These are phyloP conservation scores for Vicia villosa DNA, from an alignment of 306 rosid genomes.

Conservation along the genomic window DNA sequence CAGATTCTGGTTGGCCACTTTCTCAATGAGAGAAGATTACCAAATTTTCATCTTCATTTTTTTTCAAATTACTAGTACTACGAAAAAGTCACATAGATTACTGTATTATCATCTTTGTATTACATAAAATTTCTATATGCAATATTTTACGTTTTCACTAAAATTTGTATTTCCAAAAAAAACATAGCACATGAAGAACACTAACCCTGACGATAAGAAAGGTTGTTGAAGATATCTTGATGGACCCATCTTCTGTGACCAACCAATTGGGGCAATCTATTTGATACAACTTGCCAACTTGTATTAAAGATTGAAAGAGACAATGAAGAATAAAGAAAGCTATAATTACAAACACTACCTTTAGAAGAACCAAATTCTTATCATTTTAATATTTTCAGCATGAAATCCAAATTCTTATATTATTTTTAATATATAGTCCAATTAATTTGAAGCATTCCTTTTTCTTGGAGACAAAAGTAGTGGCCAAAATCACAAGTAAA, in stretches of 20 bases:
- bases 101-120: no score
- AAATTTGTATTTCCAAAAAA: slow-evolving; percentile 12
- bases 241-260: slow-evolving; percentile 9
- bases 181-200: slow-evolving; percentile 56
- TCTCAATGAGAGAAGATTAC: no score
- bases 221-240: slow-evolving; percentile 47
- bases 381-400: no score
- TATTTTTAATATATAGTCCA: slow-evolving; percentile 25
- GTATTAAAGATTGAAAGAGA: slow-evolving; percentile 5
- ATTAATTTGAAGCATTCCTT: slow-evolving; percentile 29
- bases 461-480: slow-evolving; percentile 28
- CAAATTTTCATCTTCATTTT: no score
- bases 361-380: background rate
- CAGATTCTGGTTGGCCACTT: no score
- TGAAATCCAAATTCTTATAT: no score
- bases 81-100: no score
- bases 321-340: background rate
- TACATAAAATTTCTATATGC: background rate
- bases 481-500: slow-evolving; percentile 40
- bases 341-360: background rate
- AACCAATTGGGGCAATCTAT: slow-evolving; percentile 37
- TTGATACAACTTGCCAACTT: slow-evolving; percentile 65
- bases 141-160: background rate
- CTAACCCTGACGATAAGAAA: slow-evolving; percentile 40
- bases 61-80: no score